These are phyloP conservation scores for Pseudisothecium myosuroides DNA, from an alignment of 225 moss, liverwort and hornwort genomes.

Conservation along the genomic window DNA sequence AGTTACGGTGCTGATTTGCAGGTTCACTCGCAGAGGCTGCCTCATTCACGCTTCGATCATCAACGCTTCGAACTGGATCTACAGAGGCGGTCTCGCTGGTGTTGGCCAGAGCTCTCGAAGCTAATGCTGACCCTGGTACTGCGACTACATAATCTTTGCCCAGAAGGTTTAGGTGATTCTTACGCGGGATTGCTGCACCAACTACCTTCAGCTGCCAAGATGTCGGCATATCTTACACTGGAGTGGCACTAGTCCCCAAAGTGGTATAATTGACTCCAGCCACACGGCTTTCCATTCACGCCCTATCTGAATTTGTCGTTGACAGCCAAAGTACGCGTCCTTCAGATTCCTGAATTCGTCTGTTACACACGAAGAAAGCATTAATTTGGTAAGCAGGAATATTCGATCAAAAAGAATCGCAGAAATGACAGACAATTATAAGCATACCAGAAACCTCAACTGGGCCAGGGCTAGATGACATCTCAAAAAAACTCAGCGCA, in stretches of 20 bases:
- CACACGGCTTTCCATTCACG: conserved; percentile 2
- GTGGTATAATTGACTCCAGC: neutral
- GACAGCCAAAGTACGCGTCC: neutral
- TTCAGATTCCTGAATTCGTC: neutral
- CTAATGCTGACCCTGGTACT: conserved; percentile 4
- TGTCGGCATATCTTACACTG: conserved; percentile 15
- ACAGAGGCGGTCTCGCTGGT: neutral
- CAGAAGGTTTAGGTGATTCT: conserved; percentile 5
- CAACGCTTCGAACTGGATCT: neutral
- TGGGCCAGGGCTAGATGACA: neutral
- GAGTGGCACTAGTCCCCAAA: neutral
- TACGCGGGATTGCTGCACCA: neutral
- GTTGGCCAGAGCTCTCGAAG: neutral
- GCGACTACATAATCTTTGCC: conserved; percentile 24
- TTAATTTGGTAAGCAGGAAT: neutral
- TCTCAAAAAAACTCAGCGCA: neutral
- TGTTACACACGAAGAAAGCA: neutral
- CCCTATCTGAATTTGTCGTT: neutral
- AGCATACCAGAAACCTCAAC: neutral
- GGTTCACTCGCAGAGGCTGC: neutral
- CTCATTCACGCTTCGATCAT: neutral
- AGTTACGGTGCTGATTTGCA: neutral
- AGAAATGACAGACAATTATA: neutral
- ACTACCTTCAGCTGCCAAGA: conserved; percentile 61
- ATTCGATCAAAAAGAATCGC: neutral